phyloP scores from a whole-genome alignment of 2,329 filamentous ascomycete genomes.

The Balansia obtecta region DNA sequence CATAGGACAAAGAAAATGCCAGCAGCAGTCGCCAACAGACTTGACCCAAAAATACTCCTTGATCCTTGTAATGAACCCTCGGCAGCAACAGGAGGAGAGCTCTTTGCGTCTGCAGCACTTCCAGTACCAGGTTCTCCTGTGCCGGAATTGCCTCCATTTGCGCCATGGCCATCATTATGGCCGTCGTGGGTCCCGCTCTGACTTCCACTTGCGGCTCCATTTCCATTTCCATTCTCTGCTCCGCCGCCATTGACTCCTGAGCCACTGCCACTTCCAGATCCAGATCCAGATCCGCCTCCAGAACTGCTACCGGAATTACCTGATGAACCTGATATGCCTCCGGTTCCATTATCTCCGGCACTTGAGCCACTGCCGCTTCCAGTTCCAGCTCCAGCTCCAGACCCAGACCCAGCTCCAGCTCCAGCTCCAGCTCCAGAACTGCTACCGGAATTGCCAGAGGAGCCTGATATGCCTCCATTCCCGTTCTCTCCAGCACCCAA shows the following conservation, averaged over 20 bases:
- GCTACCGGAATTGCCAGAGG: too few species aligned
- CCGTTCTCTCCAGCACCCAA: not conserved
- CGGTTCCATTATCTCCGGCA: too few species aligned
- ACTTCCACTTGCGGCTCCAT: not conserved
- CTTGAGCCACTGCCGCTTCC: too few species aligned
- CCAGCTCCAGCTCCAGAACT: not conserved
- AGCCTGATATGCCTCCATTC: too few species aligned
- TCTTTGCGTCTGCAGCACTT: too few species aligned
- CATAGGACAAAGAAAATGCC: constrained; percentile 1
- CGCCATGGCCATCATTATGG: not conserved
- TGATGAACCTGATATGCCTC: too few species aligned
- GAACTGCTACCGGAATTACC: too few species aligned
- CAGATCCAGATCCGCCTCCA: not conserved
- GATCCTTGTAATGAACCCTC: not conserved
- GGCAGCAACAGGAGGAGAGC: not conserved
- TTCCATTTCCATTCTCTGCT: not conserved
- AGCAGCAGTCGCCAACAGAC: constrained; percentile 1
- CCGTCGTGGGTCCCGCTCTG: not conserved
- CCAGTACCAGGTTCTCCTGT: too few species aligned
- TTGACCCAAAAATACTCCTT: not conserved
- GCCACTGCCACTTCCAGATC: not conserved
- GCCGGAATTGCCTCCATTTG: not conserved
- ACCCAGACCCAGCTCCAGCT: too few species aligned
- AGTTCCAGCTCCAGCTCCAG: too few species aligned
- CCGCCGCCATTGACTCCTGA: not conserved